A percentile compares a stretch with the other conserved stretches of the same genome.
Conservation (phyloP, 805 yeast species). For the Metschnikowia chrysomelidarum region DNA sequence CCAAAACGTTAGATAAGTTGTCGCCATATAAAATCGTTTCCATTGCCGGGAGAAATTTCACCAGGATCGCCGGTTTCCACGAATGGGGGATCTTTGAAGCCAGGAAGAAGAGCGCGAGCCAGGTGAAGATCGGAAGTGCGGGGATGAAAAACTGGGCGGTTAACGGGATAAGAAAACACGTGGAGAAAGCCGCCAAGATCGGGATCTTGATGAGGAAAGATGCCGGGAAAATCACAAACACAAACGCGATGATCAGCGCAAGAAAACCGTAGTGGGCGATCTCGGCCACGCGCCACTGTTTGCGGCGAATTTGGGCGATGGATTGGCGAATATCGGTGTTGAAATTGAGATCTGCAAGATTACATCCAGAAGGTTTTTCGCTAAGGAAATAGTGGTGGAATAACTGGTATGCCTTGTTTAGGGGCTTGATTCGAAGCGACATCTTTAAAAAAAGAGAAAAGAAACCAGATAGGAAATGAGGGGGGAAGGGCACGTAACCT, state of each 20-base stretch:
- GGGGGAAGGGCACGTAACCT: no score
- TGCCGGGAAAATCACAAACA: slow-evolving; percentile 58
- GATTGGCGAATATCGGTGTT: slow-evolving; percentile 46
- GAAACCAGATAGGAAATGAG: no score
- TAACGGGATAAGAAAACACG: slow-evolving; percentile 63
- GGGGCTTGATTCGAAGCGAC: slow-evolving; percentile 25
- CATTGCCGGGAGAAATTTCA: slow-evolving; percentile 83
- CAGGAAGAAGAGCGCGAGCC: slow-evolving; percentile 81
- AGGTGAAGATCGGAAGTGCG: slow-evolving; percentile 79
- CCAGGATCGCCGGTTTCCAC: slow-evolving; percentile 86
- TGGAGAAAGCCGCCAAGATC: slow-evolving; percentile 39
- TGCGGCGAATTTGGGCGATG: slow-evolving; percentile 40
- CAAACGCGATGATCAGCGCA: slow-evolving; percentile 53
- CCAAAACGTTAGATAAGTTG: slow-evolving; percentile 78
- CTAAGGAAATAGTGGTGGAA: slow-evolving; percentile 53
- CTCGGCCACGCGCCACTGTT: slow-evolving; percentile 48
- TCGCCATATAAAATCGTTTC: slow-evolving; percentile 93
- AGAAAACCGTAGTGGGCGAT: slow-evolving; percentile 50
- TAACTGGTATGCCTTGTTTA: slow-evolving; percentile 40
- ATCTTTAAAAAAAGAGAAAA: no score
- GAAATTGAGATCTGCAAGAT: slow-evolving; percentile 50
- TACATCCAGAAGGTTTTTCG: slow-evolving; percentile 49
- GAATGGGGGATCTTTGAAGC: slow-evolving; percentile 69
- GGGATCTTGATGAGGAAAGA: slow-evolving; percentile 42
- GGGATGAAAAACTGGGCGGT: slow-evolving; percentile 81